phyloP scores from a whole-genome alignment of 1,139 yeast genomes.

The Saccharomyces hybrid region DNA sequence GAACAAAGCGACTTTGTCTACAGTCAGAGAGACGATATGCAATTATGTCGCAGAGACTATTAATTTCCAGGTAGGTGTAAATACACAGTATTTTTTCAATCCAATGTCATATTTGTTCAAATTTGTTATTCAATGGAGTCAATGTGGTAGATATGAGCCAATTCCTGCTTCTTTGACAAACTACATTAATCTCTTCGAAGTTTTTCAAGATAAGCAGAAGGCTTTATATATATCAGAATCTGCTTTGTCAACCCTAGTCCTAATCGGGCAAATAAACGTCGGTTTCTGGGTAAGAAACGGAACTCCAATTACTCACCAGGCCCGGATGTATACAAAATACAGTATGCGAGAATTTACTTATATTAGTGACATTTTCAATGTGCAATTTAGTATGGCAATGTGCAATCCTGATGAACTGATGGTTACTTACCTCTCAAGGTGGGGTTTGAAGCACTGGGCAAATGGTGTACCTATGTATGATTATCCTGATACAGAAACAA shows the following conservation, averaged over 20 bases:
- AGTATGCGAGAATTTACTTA: slow-evolving; percentile 79
- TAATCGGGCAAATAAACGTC: slow-evolving; percentile 63
- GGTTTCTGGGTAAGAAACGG: slow-evolving; percentile 93
- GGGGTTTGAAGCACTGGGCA: slow-evolving; percentile 52
- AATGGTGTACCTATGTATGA: slow-evolving; percentile 36
- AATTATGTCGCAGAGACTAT: slow-evolving; percentile 19
- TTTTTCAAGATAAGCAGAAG: slow-evolving; percentile 17
- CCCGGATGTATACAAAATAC: slow-evolving; percentile 71
- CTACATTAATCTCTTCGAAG: slow-evolving; percentile 11
- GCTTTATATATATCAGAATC: slow-evolving; percentile 42
- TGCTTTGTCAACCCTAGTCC: slow-evolving; percentile 66
- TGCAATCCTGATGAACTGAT: slow-evolving; percentile 51
- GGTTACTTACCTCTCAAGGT: slow-evolving; percentile 55
- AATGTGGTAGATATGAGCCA: slow-evolving; percentile 28
- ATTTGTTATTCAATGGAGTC: slow-evolving; percentile 29
- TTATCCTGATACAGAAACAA: slow-evolving; percentile 38
- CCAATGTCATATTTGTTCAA: slow-evolving; percentile 30
- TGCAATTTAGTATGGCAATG: slow-evolving; percentile 59
- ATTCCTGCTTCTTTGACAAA: slow-evolving; percentile 11
- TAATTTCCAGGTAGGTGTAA: slow-evolving; percentile 28
- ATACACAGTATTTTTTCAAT: slow-evolving; percentile 27
- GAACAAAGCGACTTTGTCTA: slow-evolving; percentile 5
- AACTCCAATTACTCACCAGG: slow-evolving; percentile 66
- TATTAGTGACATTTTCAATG: slow-evolving; percentile 63
- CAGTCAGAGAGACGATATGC: slow-evolving; percentile 21